These are phyloP conservation scores for Aspergillus alliaceus DNA, from an alignment of 2,329 filamentous ascomycete species.

Conservation along the genomic window DNA sequence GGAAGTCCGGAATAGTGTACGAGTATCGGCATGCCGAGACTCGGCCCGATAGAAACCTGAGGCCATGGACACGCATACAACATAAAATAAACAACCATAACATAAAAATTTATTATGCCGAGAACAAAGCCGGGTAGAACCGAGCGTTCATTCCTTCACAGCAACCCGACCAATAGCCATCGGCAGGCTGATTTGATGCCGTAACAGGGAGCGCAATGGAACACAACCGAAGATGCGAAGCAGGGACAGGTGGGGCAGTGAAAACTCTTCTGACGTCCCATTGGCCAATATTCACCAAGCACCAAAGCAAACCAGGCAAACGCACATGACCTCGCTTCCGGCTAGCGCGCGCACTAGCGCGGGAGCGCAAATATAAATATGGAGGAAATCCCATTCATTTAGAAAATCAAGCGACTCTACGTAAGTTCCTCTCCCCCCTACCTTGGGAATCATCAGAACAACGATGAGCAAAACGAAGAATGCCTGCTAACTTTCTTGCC, in stretches of 20 bases:
- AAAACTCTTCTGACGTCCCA: not conserved
- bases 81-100: not conserved
- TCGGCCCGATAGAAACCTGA: not conserved
- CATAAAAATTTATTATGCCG: not conserved
- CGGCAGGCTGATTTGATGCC: not conserved
- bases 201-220: not conserved
- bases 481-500: conserved; percentile 20
- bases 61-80: not conserved
- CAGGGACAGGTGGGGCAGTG: not conserved
- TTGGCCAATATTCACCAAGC: not conserved
- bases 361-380: not conserved
- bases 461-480: not conserved
- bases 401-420: conserved; percentile 47
- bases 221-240: not conserved
- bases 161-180: not conserved
- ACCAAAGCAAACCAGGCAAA: conserved; percentile 18
- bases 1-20: no score
- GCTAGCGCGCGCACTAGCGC: not conserved
- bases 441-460: conserved; percentile 10
- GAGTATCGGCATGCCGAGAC: not conserved
- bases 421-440: conserved; percentile 33
- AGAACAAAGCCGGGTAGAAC: not conserved
- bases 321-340: conserved; percentile 26
- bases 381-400: conserved; percentile 13
- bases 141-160: not conserved